Evolutionary conservation across 768 basidiomycete genomes (phyloP).

Genomic region (Leucosporidium yakuticum): DNA sequence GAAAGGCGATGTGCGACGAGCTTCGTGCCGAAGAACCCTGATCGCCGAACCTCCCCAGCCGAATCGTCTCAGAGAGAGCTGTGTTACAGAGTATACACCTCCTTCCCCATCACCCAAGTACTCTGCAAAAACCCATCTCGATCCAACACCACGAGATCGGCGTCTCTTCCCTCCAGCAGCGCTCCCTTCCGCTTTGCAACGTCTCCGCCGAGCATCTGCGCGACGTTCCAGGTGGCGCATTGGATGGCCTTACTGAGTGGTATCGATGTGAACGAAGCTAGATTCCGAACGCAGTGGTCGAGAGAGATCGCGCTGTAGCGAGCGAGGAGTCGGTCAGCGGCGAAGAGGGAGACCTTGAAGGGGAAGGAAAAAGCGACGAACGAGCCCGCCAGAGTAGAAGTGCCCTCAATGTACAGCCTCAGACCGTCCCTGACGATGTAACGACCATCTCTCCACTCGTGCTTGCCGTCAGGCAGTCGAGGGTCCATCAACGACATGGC

Average conservation of each 20-base stretch:
- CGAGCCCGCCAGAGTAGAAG: slow-evolving; percentile 83
- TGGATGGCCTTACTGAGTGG: slow-evolving; percentile 75
- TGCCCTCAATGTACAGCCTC: slow-evolving; percentile 74
- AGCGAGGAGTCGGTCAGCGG: background rate
- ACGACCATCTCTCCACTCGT: slow-evolving; percentile 81
- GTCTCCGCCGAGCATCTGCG: slow-evolving; percentile 74
- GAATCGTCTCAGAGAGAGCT: too few relatives aligned
- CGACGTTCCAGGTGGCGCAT: slow-evolving; percentile 79
- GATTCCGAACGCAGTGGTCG: slow-evolving; percentile 78
- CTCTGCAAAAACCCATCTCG: slow-evolving; percentile 34
- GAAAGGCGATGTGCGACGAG: too few relatives aligned
- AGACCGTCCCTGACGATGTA: slow-evolving; percentile 74
- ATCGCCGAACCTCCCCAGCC: too few relatives aligned
- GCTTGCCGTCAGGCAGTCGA: slow-evolving; percentile 69
- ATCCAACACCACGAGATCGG: slow-evolving; percentile 74
- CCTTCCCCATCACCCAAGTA: slow-evolving; percentile 50
- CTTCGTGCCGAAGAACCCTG: too few relatives aligned
- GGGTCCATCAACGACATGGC: slow-evolving; percentile 85
- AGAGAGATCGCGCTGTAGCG: slow-evolving; percentile 42
- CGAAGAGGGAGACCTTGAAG: too few relatives aligned
- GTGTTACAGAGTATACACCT: slow-evolving; percentile 50
- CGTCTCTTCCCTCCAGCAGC: slow-evolving; percentile 72
- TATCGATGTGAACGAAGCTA: slow-evolving; percentile 74
- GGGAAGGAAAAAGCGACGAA: slow-evolving; percentile 40
- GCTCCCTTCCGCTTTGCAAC: slow-evolving; percentile 65